Evolutionary conservation across 257 asterid species (phyloP), one percentile per base, ranked within the genome.

Genomic region (Verbascum thapsus): DNA sequence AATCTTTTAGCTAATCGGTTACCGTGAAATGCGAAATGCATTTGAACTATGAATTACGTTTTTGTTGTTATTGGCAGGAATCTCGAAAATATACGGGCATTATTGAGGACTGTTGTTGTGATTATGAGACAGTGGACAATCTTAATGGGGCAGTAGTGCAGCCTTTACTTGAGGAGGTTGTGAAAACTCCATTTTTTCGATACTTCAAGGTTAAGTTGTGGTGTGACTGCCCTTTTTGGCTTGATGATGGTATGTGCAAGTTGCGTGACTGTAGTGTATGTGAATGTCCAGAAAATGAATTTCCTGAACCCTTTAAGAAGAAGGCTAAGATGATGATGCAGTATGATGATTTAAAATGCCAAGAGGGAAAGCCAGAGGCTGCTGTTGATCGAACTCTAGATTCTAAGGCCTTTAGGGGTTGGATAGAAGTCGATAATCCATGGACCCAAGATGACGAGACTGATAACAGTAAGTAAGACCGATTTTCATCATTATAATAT

Each of bases 191-290:
- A 26, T 91, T 91, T 75, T 91, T 91, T 68, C 83, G 98, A 67
- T 91, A 91, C 75, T 91, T 86, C 63, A 91, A 88, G 98, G 96
- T 83, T 47, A 91, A 91, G 71, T 76, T 91, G 73, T 91, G 96
- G 98, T 91, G 98, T 72, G 98, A 91, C 74, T 91, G 98, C 85
- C 98, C 95, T 17, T 91, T 91, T 62, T 91, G 98, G 98, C 98
- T 94, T 0, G 96, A 91, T 70, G 98, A 91, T 76, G 98, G 96
- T 48, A 91, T 91, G 98, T 91, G 98, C 84, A 84, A 80, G 75
- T 65, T 91, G 66, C 91, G 98, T 45, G 98, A 91, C 72, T 91
- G 98, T 65, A 91, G 98, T 66, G 95, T 91, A 58, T 91, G 98
- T 38, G 98, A 91, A 72, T 91, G 98, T 68, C 95, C 98, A 41